Percentiles rank a stretch among this genome's conserved stretches.
These are phyloP conservation scores for Pythium angustatum DNA, from an alignment of 352 stramenopile genomes.

Conservation along the genomic window DNA sequence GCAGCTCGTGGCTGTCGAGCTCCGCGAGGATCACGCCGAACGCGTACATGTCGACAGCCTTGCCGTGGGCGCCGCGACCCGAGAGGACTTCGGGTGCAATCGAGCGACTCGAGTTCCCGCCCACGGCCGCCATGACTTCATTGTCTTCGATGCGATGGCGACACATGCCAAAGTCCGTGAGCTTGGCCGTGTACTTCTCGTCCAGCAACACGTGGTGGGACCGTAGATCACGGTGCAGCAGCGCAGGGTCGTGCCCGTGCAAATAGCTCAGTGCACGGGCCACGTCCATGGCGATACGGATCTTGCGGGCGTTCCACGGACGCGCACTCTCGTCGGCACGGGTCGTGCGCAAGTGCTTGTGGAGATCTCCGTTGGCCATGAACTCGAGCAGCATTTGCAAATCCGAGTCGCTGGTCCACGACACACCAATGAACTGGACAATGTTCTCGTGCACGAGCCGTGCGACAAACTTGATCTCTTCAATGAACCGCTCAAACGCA, in stretches of 20 bases:
- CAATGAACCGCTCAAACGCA: constrained; percentile 47
- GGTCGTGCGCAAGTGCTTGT: constrained; percentile 44
- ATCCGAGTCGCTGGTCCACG: constrained; percentile 56
- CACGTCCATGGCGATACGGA: constrained; percentile 41
- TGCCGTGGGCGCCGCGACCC: constrained; percentile 41
- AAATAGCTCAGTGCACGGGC: constrained; percentile 33
- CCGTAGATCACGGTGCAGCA: constrained; percentile 40
- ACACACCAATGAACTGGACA: constrained; percentile 75
- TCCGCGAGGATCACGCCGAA: constrained; percentile 74
- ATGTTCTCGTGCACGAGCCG: constrained; percentile 75
- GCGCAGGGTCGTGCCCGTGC: constrained; percentile 31
- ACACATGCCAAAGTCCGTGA: constrained; percentile 34
- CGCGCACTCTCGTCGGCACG: constrained; percentile 32
- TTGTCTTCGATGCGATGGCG: constrained; percentile 12
- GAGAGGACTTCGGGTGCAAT: constrained; percentile 67
- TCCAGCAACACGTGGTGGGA: constrained; percentile 38
- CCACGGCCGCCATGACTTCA: constrained; percentile 23
- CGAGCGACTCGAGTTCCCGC: constrained; percentile 38
- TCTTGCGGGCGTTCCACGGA: constrained; percentile 51
- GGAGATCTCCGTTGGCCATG: constrained; percentile 68
- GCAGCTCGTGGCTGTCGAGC: constrained; percentile 67
- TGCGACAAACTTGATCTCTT: constrained; percentile 68
- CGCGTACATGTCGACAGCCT: constrained; percentile 67
- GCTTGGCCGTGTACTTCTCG: constrained; percentile 32
- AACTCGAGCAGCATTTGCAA: constrained; percentile 74